Percentiles rank a stretch among this genome's conserved stretches.
These are phyloP conservation scores for Talaromyces verruculosus DNA, from an alignment of 2,329 filamentous ascomycete species.

Conservation along the genomic window DNA sequence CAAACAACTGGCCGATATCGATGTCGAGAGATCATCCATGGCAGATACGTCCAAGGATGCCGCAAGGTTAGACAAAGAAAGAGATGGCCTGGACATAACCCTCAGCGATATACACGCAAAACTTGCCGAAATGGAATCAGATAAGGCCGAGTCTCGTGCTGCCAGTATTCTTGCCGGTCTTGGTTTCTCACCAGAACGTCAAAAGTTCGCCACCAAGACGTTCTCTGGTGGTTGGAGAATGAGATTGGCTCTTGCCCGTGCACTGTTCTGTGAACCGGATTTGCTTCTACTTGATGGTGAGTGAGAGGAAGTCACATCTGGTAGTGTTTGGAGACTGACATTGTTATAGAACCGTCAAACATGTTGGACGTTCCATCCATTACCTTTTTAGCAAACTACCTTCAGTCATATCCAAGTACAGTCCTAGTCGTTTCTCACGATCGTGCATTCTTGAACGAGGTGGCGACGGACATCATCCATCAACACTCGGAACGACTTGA, in stretches of 20 bases:
- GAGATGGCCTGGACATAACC: slow-evolving; percentile 86
- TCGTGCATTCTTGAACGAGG: slow-evolving; percentile 96
- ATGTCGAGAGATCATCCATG: slow-evolving; percentile 72
- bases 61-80: slow-evolving; percentile 76
- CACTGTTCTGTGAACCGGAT: slow-evolving; percentile 96
- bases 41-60: slow-evolving; percentile 93
- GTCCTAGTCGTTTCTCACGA: slow-evolving; percentile 97
- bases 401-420: slow-evolving; percentile 90
- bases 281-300: slow-evolving; percentile 79
- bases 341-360: slow-evolving; percentile 80
- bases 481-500: slow-evolving; percentile 96
- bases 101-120: slow-evolving; percentile 89
- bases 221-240: slow-evolving; percentile 99
- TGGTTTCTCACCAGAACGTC: slow-evolving; percentile 89
- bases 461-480: slow-evolving; percentile 98
- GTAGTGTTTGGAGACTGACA: slow-evolving; percentile 22
- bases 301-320: slow-evolving; percentile 8
- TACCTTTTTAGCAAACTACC: slow-evolving; percentile 93
- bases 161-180: slow-evolving; percentile 96
- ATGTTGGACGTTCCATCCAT: slow-evolving; percentile 99
- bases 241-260: slow-evolving; percentile 90
- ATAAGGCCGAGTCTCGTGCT: slow-evolving; percentile 93
- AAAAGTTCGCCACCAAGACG: slow-evolving; percentile 90
- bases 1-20: slow-evolving; percentile 71
- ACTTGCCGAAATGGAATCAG: slow-evolving; percentile 96